Evolutionary conservation across 2,329 filamentous ascomycete genomes (phyloP).

Genomic region (Apiospora koreana): DNA sequence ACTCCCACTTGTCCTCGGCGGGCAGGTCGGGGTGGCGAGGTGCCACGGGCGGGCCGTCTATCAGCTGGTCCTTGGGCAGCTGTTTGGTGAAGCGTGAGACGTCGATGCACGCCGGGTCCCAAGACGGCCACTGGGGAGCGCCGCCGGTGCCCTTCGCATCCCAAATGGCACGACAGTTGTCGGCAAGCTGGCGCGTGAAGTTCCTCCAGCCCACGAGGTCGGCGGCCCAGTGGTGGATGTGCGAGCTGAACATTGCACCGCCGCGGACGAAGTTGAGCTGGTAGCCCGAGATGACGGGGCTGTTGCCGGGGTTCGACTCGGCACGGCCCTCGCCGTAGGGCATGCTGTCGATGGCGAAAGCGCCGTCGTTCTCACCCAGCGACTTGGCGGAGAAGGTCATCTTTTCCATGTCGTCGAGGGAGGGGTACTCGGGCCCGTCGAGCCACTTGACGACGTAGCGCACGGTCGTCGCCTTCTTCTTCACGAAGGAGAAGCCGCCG

Average conservation of each 20-base stretch:
- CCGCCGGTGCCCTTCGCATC: constrained; percentile 25
- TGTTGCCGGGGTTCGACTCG: constrained; percentile 36
- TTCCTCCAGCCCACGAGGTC: constrained; percentile 44
- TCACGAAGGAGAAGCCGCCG: constrained; percentile 39
- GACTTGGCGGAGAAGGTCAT: constrained; percentile 33
- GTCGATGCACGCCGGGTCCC: constrained; percentile 38
- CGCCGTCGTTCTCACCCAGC: constrained; percentile 30
- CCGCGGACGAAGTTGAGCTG: constrained; percentile 44
- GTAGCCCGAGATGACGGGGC: constrained; percentile 37
- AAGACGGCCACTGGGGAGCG: constrained; percentile 28
- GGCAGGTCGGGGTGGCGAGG: constrained; percentile 32
- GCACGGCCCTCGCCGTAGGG: constrained; percentile 38
- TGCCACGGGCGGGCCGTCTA: constrained; percentile 32
- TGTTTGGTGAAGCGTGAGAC: constrained; percentile 35
- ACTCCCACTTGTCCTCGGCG: constrained; percentile 15
- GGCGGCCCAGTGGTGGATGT: constrained; percentile 43
- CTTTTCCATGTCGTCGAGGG: constrained; percentile 40
- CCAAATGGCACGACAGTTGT: constrained; percentile 38
- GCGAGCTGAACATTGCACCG: constrained; percentile 42
- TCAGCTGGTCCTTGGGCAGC: constrained; percentile 26
- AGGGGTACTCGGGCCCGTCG: constrained; percentile 35
- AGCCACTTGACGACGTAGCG: constrained; percentile 38
- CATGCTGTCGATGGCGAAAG: constrained; percentile 37
- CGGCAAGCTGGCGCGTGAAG: constrained; percentile 40
- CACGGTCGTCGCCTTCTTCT: constrained; percentile 35